Evolutionary conservation across 768 basidiomycete species (phyloP), one percentile per base, ranked within the genome.

Genomic region (Gautieria morchelliformis): DNA sequence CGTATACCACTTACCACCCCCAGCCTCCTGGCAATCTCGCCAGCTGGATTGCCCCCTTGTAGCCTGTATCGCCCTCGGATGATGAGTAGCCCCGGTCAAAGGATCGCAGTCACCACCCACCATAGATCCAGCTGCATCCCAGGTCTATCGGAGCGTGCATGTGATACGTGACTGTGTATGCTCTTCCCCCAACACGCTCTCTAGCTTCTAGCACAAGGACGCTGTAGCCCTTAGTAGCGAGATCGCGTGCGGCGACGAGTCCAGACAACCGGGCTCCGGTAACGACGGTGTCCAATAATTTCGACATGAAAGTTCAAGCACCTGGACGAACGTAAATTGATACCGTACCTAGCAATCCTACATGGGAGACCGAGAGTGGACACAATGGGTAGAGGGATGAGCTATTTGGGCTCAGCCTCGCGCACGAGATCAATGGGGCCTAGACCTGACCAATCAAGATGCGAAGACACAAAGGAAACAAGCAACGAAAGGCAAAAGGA

Each of bases 191-290:
- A n/a, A 57, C 39, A 6, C 59, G 35, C 2, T 60, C 45, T 24
- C 58, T 35, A 6, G 56, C 61, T 41, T 62, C 62, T 19, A 65
- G 53, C 5, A 65, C 53, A 45, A 61, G 56, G 11, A 63, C 63
- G 1, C 22, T 32, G 8, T 45, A 32, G 35, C 63, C 63, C 9
- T 48, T 33, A 41, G 33, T 20, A 4, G 61, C 56, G 24, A 63
- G 63, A 20, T 53, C 40, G 20, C 57, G 47, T 37, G 63, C 60
- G 27, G 59, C 60, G 6, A 57, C 52, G 45, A 63, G 51, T 14
- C 63, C 63, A 10, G 59, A 30, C 54, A 60, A 55, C 4, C 61
- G 59, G 4, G 60, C 59, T 8, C 63, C 63, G n/a, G 60, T 41
- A 27, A 63, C 46, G 53, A 60, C 14, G n/a, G 45, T 40, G 49